phyloP scores from a whole-genome alignment of 2,329 filamentous ascomycete species.

The Fusarium brevicatenulatum region DNA sequence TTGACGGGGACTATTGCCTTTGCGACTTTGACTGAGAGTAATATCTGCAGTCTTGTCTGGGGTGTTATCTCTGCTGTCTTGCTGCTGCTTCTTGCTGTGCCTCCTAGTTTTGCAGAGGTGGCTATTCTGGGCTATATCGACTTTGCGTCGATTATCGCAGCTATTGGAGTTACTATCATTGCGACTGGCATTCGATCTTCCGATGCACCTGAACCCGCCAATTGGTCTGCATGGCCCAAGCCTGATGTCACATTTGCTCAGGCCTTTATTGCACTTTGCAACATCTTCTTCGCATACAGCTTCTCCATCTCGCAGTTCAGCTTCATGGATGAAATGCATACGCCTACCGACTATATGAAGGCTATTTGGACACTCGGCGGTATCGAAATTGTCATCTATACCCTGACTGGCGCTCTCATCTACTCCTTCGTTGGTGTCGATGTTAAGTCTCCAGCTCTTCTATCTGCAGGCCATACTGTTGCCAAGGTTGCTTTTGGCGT shows the following conservation, averaged over 20 bases:
- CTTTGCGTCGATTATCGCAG: conserved; percentile 52
- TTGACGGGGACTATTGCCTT: conserved; percentile 73
- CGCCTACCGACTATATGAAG: conserved; percentile 53
- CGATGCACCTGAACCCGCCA: conserved; percentile 20
- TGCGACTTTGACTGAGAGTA: conserved; percentile 67
- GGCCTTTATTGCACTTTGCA: conserved; percentile 67
- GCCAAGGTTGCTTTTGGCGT: conserved; percentile 53
- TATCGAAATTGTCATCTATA: conserved; percentile 70
- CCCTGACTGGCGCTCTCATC: conserved; percentile 69
- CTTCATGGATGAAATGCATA: conserved; percentile 60
- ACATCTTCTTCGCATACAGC: conserved; percentile 75
- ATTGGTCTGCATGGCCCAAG: conserved; percentile 53
- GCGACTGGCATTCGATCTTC: conserved; percentile 61
- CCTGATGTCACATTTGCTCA: conserved; percentile 56
- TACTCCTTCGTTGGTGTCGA: conserved; percentile 71
- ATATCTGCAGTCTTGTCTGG: conserved; percentile 52
- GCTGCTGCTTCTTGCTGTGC: conserved; percentile 53
- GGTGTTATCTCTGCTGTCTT: conserved; percentile 53
- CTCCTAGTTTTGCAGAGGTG: conserved; percentile 52
- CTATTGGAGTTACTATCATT: conserved; percentile 71
- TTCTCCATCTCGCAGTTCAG: conserved; percentile 56
- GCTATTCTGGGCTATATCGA: conserved; percentile 42
- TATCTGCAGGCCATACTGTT: conserved; percentile 65
- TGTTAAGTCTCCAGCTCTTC: conserved; percentile 71
- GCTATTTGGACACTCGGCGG: conserved; percentile 68